A percentile compares a stretch with the other conserved stretches of the same genome.
Conservation (phyloP, 345 rosid species). For the Hibiscus mutabilis region DNA sequence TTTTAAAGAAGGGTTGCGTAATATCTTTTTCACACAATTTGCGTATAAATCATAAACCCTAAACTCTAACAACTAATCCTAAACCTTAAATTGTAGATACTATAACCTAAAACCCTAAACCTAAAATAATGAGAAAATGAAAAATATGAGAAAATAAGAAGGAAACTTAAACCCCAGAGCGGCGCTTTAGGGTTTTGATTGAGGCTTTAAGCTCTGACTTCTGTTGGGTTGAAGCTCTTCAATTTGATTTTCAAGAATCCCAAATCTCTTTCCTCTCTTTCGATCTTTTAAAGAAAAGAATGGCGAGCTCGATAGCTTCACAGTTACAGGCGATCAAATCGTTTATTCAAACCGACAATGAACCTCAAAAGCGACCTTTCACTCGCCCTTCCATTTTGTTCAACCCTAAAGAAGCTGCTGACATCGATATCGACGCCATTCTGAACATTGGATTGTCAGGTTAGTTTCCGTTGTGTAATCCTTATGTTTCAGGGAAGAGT, state of each 20-base stretch:
- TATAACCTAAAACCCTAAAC: too few relatives aligned
- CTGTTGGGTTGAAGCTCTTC: neutral
- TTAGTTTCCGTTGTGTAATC: conserved; percentile 6
- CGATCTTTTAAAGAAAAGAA: conserved; percentile 4
- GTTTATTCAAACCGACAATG: conserved; percentile 42
- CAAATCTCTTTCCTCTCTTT: neutral
- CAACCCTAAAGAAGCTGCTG: conserved; percentile 60
- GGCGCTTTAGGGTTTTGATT: conserved; percentile 10
- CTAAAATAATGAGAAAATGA: too few relatives aligned
- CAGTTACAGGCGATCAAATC: conserved; percentile 64
- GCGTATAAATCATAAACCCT: too few relatives aligned
- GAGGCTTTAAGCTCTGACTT: neutral
- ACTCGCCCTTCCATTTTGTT: conserved; percentile 57
- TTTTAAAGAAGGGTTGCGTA: too few relatives aligned
- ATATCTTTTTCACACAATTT: too few relatives aligned
- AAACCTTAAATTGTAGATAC: too few relatives aligned
- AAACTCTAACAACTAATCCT: too few relatives aligned
- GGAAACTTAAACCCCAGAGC: neutral
- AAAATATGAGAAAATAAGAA: too few relatives aligned
- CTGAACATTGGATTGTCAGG: conserved; percentile 55
- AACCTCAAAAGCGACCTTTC: conserved; percentile 43
- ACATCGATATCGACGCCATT: conserved; percentile 64
- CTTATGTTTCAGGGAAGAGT: neutral
- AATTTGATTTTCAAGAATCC: neutral
- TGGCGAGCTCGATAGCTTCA: conserved; percentile 55